Evolutionary conservation across 352 stramenopile genomes (phyloP), one percentile per base, ranked within the genome.

Genomic region (Phytophthora litchii): DNA sequence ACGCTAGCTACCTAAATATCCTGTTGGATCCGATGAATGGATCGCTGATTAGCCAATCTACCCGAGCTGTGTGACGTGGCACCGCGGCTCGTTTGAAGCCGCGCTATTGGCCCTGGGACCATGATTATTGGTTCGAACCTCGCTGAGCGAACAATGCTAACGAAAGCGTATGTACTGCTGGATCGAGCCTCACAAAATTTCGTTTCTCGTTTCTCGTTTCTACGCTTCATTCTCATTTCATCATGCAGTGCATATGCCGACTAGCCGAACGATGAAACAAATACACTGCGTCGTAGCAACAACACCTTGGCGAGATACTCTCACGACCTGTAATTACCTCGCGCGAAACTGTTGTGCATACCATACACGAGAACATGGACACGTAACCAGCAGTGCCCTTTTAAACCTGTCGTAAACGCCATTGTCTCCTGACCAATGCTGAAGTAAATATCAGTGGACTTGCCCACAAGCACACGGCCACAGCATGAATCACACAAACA

Each of bases 1-100:
- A 3, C 16, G 1, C 7, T 31, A 5, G 10, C 2, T 34, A 34
- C 1, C 2, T 11, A 32, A 37, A 29, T 62, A 42, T 32, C 47
- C 31, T 12, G 20, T 3, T 1, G 1, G 35, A 60, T 35, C 14
- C 0, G 32, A 48, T 40, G 14, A 12, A 46, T 5, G 2, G 12
- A 36, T 16, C 25, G n/a, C 11, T 62, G 56, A 58, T 64, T 57
- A 52, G 48, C 25, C 38, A 64, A 64, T 64, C 56, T 3, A 3
- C 19, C 13, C 38, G 29, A 17, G 19, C 11, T 25, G 56, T 47
- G 56, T 65, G 56, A 65, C 56, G 56, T 65, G 56, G 56, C 47
- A 53, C 3, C 11, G 17, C 13, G n/a, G 5, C 2, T 19, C 49
- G 23, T 42, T 58, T 41, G 42, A 23, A 12, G 34, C 8, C 25